Evolutionary conservation across 164 flowering plant species (phyloP), one percentile per base, ranked within the genome.

Genomic region (Hamamelis virginiana): DNA sequence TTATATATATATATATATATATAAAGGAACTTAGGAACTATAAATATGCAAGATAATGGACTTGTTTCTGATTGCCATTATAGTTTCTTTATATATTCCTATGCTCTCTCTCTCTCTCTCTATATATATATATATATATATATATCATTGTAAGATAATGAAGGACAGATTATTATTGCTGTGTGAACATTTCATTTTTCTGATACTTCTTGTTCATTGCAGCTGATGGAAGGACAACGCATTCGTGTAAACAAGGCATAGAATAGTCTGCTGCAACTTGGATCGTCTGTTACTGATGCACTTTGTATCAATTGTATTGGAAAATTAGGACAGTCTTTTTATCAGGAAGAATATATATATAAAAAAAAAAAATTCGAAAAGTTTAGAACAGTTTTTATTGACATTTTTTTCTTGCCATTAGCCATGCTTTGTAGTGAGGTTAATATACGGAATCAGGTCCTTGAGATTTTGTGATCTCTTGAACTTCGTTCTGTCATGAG

Each of bases 161-260:
- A 53, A 14, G 13, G 9, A 19, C 21, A 9, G 21, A 4, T 13
- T 38, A 10, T 18, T 12, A 13, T 60, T 13, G 1, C 25, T 38
- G 57, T 68, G 13, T 44, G 19, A 64, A 9, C 8, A 22, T 62
- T 23, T 15, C 61, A 23, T 3, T 23, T 46, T 16, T 47, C 19
- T 53, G 50, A 33, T 28, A 41, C n/a, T 57, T 26, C 45, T 72
- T 67, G 9, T 61, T 69, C 26, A 6, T 61, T 82, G 77, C 88
- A 94, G 98, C 66, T 78, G 23, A 70, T 94, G 61, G 98, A 91
- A 71, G 94, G 97, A 38, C 96, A 91, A 72, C 53, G 23, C 38
- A 84, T 94, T 69, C 98, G 97, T 2, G 98, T 94, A 65, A 94
- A 92, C 83, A 92, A 85, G 80, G 97, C 97, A 1, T 91, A 84